Conservation (phyloP, 768 basidiomycete species). For the Lactarius sp. region DNA sequence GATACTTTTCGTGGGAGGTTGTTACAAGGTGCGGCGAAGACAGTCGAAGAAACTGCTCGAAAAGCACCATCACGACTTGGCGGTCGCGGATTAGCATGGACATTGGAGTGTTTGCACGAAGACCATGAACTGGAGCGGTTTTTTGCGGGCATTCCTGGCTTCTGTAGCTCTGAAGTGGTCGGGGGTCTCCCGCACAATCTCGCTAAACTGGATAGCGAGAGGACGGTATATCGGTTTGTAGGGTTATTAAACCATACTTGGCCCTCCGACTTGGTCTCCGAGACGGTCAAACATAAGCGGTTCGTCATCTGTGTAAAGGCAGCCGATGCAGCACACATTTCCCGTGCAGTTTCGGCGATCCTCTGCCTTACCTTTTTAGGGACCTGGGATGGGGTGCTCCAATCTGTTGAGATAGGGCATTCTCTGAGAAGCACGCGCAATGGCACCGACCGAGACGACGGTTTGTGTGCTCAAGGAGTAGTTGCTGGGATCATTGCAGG, state of each 20-base stretch:
- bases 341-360: too few relatives aligned
- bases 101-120: background rate
- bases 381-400: background rate
- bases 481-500: background rate
- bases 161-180: background rate
- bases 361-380: too few relatives aligned
- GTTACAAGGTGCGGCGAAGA: too few relatives aligned
- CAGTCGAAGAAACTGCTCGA: background rate
- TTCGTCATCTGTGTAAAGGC: too few relatives aligned
- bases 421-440: background rate
- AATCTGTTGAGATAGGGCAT: background rate
- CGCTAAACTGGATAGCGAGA: background rate
- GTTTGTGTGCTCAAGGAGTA: background rate
- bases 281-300: background rate
- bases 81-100: background rate
- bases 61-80: background rate
- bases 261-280: background rate
- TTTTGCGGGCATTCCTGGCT: background rate
- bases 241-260: background rate
- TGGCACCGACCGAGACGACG: background rate
- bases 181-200: background rate
- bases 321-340: too few relatives aligned
- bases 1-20: too few relatives aligned
- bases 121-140: constrained; percentile 4
- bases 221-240: background rate